Conservation (phyloP, 441 rosid genomes). For the Euphorbia celastroides region DNA sequence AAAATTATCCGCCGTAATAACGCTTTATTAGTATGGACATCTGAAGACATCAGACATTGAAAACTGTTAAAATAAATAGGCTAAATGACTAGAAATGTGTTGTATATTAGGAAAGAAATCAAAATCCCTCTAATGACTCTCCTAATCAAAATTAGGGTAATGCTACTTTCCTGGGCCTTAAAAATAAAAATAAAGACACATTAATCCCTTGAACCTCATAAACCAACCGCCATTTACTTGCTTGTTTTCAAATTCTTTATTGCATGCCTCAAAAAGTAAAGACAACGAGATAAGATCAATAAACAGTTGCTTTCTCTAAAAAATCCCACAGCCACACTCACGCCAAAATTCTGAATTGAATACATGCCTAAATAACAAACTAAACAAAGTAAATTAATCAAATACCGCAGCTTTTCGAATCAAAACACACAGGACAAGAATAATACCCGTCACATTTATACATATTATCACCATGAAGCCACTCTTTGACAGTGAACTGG, state of each 20-base stretch:
- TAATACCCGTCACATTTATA: slow-evolving; percentile 91
- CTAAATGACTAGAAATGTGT: too few species aligned
- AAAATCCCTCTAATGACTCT: too few species aligned
- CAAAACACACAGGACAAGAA: background rate
- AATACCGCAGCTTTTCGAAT: background rate
- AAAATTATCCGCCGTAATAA: background rate
- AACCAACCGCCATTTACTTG: background rate
- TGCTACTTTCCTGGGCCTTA: too few species aligned
- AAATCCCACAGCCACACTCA: slow-evolving; percentile 2
- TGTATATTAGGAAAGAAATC: background rate
- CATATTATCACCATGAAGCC: slow-evolving; percentile 96
- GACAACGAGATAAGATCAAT: background rate
- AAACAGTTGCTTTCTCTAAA: background rate
- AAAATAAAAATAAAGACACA: background rate
- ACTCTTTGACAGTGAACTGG: slow-evolving; percentile 75
- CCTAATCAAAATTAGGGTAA: too few species aligned
- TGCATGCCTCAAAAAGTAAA: background rate
- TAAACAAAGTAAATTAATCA: background rate
- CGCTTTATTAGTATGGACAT: background rate
- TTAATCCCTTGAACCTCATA: background rate
- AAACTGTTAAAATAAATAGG: background rate
- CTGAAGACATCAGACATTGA: background rate
- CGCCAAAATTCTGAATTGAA: background rate
- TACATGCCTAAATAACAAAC: background rate
- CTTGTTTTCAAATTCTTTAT: background rate